These are phyloP conservation scores for Penicillium sp. DNA, from an alignment of 2,329 filamentous ascomycete genomes.

Conservation along the genomic window DNA sequence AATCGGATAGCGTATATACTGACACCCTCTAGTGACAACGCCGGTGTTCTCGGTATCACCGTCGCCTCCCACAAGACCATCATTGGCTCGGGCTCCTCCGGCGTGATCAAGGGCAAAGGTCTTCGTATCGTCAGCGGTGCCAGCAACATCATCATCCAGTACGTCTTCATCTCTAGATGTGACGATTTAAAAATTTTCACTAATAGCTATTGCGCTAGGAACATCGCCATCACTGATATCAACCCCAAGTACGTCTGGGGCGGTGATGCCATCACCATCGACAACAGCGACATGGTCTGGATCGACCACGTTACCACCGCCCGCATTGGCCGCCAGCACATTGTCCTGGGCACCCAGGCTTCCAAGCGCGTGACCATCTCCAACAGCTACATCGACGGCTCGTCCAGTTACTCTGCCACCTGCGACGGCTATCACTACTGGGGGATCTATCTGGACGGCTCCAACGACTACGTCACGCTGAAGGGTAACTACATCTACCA, in stretches of 20 bases:
- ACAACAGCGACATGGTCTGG: slow-evolving; percentile 49
- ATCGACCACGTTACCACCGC: slow-evolving; percentile 59
- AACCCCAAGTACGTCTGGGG: slow-evolving; percentile 64
- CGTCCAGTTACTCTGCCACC: slow-evolving; percentile 56
- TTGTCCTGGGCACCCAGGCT: slow-evolving; percentile 58
- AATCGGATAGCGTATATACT: neutral
- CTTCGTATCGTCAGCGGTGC: slow-evolving; percentile 51
- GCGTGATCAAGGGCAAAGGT: slow-evolving; percentile 62
- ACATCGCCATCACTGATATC: slow-evolving; percentile 57
- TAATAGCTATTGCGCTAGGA: slow-evolving; percentile 31
- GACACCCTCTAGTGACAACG: slow-evolving; percentile 47
- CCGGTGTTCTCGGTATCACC: slow-evolving; percentile 53
- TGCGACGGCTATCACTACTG: slow-evolving; percentile 65
- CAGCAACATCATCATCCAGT: slow-evolving; percentile 62
- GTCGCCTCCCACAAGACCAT: slow-evolving; percentile 62
- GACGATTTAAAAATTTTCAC: neutral
- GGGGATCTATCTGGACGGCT: slow-evolving; percentile 60
- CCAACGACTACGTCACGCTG: slow-evolving; percentile 59
- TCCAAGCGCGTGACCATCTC: slow-evolving; percentile 61
- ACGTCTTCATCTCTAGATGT: neutral
- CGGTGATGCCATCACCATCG: slow-evolving; percentile 59
- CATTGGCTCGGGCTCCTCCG: slow-evolving; percentile 55
- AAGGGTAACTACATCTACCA: slow-evolving; percentile 65
- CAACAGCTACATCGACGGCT: slow-evolving; percentile 62
- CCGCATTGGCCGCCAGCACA: slow-evolving; percentile 62